phyloP scores from a whole-genome alignment of 108 stramenopile species.

The Ochromonas danica region DNA sequence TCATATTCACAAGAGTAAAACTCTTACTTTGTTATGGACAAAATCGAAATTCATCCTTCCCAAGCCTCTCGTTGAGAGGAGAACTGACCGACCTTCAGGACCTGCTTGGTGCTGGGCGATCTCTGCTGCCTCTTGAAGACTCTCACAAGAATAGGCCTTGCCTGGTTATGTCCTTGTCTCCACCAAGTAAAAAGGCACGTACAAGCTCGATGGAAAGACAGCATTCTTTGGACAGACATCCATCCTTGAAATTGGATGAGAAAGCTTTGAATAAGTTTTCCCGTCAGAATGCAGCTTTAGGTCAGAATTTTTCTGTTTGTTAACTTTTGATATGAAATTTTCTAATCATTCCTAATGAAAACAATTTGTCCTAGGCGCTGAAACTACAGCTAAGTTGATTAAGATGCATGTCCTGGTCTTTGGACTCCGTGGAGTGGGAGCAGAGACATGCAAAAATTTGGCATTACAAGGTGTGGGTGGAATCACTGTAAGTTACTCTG shows the following conservation, averaged over 20 bases:
- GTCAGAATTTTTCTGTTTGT: background rate
- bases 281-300: slow-evolving; percentile 30
- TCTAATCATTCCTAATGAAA: slow-evolving; percentile 23
- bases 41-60: no score
- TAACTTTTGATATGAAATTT: background rate
- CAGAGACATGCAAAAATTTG: slow-evolving; percentile 48
- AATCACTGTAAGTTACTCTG: background rate
- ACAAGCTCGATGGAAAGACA: background rate
- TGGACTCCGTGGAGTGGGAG: slow-evolving; percentile 58
- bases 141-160: no score
- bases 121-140: no score
- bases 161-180: background rate
- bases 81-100: no score
- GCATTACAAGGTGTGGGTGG: background rate
- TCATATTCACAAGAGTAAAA: no score
- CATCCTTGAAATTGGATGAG: slow-evolving; percentile 2
- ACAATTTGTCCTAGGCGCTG: slow-evolving; percentile 7
- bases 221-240: background rate
- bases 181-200: background rate
- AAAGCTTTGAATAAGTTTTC: slow-evolving; percentile 34
- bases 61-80: no score
- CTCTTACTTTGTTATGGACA: no score
- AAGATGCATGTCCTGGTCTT: slow-evolving; percentile 58
- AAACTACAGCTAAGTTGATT: slow-evolving; percentile 10
- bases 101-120: no score